phyloP scores from a whole-genome alignment of 805 yeast genomes.

The Kodamaea restingae region DNA sequence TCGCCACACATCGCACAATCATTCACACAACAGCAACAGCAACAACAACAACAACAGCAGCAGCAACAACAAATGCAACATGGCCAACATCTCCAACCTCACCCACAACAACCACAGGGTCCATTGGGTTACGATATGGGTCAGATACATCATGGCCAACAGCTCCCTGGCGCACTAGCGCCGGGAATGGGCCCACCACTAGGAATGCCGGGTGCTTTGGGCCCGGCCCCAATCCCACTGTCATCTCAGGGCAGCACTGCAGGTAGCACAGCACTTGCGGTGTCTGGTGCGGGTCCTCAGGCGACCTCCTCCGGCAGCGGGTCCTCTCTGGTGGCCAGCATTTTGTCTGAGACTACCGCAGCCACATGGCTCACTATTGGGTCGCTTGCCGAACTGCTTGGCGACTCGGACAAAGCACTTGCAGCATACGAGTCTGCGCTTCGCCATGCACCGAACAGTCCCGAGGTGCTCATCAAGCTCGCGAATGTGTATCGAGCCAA shows the following conservation, averaged over 20 bases:
- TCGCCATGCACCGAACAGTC: constrained; percentile 79
- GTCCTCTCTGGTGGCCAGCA: constrained; percentile 12
- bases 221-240: neutral
- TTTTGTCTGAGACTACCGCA: constrained; percentile 53
- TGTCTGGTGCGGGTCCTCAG: constrained; percentile 5
- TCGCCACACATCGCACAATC: constrained; percentile 8
- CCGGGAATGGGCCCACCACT: constrained; percentile 5
- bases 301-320: constrained; percentile 1
- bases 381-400: constrained; percentile 81
- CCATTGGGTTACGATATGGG: constrained; percentile 10
- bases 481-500: constrained; percentile 86
- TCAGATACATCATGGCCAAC: constrained; percentile 8
- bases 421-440: constrained; percentile 85
- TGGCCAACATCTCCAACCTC: constrained; percentile 2
- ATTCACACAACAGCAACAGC: neutral
- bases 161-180: constrained; percentile 7
- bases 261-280: neutral
- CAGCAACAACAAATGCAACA: constrained; percentile 3
- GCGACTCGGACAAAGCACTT: constrained; percentile 85
- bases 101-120: constrained; percentile 2
- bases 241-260: neutral
- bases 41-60: constrained; percentile 1
- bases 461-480: constrained; percentile 77
- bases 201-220: neutral
- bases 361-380: constrained; percentile 91